Evolutionary conservation across 148 eudicot genomes (phyloP), one percentile per base, ranked within the genome.

Genomic region (Vaccinium macrocarpon): DNA sequence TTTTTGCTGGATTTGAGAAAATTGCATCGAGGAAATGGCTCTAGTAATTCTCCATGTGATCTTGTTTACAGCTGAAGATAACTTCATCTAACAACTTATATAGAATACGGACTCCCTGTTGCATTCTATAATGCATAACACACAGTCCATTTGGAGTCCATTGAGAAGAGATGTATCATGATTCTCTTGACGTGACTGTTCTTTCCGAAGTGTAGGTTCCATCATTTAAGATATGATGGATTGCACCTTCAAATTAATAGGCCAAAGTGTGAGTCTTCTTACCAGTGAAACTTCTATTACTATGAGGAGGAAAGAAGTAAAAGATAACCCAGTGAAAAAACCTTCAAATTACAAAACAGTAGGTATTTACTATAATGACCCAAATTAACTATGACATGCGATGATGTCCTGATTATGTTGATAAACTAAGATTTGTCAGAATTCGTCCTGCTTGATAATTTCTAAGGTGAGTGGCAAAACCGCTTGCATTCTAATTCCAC

Each of bases 1-100:
- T 81, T 68, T 27, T 27, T 48, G 81, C 27, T 52, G 81, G 53
- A 51, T 15, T 52, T 25, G 27, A 42, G 42, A 78, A 78, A 51
- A 25, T 49, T 78, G 9, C 38, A 25, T 53, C 6, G 14, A 25
- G 61, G 81, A 78, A 53, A 78, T 52, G 21, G 38, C 81, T 52
- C 81, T 78, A 29, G 42, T 4, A 50, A n/a, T 77, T 77, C 49
- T 10, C 57, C 59, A 3, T 14, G 19, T 25, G 11, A 77, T 77
- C 32, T 51, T 77, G 59, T 75, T 75, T 75, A 49, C 78, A 46
- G 19, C 9, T 19, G 52, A 46, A 75, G 53, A 38, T 42, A 73
- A 73, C 77, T 73, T 73, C 10, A 35, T 73, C 18, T 73, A 73
- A 73, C 77, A 73, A 73, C 38, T 16, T 15, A 75, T 74, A 23